Base-by-base conservation (phyloP, 2,329 filamentous ascomycete genomes). In the Xylaria sp. region DNA sequence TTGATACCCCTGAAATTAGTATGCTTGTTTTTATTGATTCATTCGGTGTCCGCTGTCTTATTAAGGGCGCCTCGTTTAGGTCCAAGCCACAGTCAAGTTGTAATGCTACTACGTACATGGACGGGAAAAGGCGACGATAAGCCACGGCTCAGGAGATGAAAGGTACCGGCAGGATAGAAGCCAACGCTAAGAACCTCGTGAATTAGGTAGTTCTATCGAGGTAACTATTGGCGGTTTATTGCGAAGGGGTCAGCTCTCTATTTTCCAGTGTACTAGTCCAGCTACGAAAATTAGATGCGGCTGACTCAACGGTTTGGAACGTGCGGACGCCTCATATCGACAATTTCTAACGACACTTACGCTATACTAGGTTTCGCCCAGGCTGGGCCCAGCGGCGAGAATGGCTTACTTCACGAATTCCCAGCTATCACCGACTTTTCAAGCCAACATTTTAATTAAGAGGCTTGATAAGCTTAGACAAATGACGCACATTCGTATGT, bases 1-100 rank as follows among this genome's bases (percentile, higher is more conserved):
- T 57, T 65, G 39, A 65, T 67, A 65, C 61, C 65, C 61, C n/a
- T 54, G 33, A 51, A 47, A 57, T 27, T 22, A 17, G 42, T 27
- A 47, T 17, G 15, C 17, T 51, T 17, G 2, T 15, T 45, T 42
- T 45, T 22, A 45, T 13, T 45, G 20, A 11, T 4, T 25, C 7
- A 10, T 20, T 59, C 17, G 42, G 17, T 31, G 20, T 15, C 10
- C 10, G 33, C 17, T 36, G 33, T 22, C 20, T 50, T 15, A 25
- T 50, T 20, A n/a, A 45, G 44, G 0, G 6, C 22, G 36, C 6
- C 50, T 20, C 20, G 39, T 25, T 44, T 22, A 5, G 29, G 45
- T 39, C 15, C 5, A 47, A 58, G 31, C 20, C 58, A 44, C 9
- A 10, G 25, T 25, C 17, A 3, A 11, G 29, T 49, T 13, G 10